These are phyloP conservation scores for Erythrobasidium yunnanense DNA, from an alignment of 768 basidiomycete genomes.

Conservation along the genomic window DNA sequence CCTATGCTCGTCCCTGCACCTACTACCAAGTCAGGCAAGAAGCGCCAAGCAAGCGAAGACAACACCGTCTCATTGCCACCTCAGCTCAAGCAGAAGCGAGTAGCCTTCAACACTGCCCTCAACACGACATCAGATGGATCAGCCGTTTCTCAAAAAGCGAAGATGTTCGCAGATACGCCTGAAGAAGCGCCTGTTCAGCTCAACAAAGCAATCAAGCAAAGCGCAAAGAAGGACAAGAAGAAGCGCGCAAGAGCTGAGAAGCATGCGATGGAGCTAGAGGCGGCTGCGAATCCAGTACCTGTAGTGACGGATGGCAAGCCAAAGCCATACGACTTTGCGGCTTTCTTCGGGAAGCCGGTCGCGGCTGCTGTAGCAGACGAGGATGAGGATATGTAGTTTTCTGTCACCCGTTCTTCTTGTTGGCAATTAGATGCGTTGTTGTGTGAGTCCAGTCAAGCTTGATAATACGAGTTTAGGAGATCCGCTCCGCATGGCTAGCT, in stretches of 20 bases:
- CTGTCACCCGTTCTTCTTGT: neutral
- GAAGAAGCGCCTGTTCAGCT: conserved; percentile 30
- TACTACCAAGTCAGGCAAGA: conserved; percentile 24
- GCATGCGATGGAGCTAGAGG: conserved; percentile 16
- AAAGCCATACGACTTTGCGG: conserved; percentile 32
- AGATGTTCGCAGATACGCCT: conserved; percentile 27
- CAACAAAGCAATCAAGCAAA: conserved; percentile 35
- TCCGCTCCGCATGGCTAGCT: too few relatives aligned
- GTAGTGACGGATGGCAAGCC: neutral
- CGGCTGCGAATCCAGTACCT: too few relatives aligned
- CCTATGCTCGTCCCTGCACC: neutral
- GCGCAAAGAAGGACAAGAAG: conserved; percentile 39
- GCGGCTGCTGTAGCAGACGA: neutral
- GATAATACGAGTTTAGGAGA: too few relatives aligned
- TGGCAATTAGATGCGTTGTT: neutral
- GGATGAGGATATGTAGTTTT: neutral
- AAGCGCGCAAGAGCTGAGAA: conserved; percentile 27
- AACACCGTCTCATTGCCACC: conserved; percentile 35
- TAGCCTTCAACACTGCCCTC: conserved; percentile 32
- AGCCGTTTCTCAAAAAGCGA: conserved; percentile 15
- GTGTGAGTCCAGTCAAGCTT: too few relatives aligned
- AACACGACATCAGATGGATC: conserved; percentile 28
- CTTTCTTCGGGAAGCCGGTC: conserved; percentile 28
- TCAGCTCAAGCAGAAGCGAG: conserved; percentile 33
- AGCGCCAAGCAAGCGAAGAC: conserved; percentile 26